Evolutionary conservation across 805 yeast genomes (phyloP).

Genomic region (Starmerella bombicola): DNA sequence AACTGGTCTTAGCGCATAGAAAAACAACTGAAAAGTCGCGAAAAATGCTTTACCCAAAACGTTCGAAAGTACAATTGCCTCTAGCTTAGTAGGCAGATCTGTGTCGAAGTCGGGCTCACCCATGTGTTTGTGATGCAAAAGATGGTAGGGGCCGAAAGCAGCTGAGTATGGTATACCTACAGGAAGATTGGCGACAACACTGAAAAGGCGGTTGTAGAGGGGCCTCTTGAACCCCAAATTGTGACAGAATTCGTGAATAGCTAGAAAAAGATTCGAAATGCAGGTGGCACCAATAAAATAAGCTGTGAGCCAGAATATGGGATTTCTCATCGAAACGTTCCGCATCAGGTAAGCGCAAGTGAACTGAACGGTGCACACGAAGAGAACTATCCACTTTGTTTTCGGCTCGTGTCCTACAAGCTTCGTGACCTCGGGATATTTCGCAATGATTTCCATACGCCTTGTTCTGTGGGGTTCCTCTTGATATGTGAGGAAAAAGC

Average conservation of each 20-base stretch:
- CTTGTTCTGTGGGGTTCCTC: slow-evolving; percentile 71
- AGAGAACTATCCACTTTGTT: slow-evolving; percentile 61
- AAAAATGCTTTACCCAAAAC: slow-evolving; percentile 81
- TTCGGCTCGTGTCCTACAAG: slow-evolving; percentile 76
- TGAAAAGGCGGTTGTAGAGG: slow-evolving; percentile 58
- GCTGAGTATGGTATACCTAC: slow-evolving; percentile 87
- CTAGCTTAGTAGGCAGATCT: slow-evolving; percentile 72
- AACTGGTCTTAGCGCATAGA: slow-evolving; percentile 85
- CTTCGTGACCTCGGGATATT: slow-evolving; percentile 67
- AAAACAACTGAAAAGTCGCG: slow-evolving; percentile 77
- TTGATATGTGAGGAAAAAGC: slow-evolving; percentile 70
- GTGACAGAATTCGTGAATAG: slow-evolving; percentile 81
- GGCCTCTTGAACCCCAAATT: slow-evolving; percentile 75
- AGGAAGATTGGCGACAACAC: slow-evolving; percentile 69
- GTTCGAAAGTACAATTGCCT: slow-evolving; percentile 60
- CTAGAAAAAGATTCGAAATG: slow-evolving; percentile 70
- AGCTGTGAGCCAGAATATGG: slow-evolving; percentile 49
- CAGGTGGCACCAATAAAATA: slow-evolving; percentile 78
- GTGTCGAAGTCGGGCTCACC: slow-evolving; percentile 80
- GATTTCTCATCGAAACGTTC: slow-evolving; percentile 39
- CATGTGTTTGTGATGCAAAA: slow-evolving; percentile 77
- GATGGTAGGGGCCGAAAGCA: slow-evolving; percentile 79
- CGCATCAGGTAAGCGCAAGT: slow-evolving; percentile 49
- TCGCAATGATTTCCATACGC: slow-evolving; percentile 57
- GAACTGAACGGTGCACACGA: slow-evolving; percentile 60